Conservation (phyloP, 2,329 filamentous ascomycete species). For the Hortaea sp. region DNA sequence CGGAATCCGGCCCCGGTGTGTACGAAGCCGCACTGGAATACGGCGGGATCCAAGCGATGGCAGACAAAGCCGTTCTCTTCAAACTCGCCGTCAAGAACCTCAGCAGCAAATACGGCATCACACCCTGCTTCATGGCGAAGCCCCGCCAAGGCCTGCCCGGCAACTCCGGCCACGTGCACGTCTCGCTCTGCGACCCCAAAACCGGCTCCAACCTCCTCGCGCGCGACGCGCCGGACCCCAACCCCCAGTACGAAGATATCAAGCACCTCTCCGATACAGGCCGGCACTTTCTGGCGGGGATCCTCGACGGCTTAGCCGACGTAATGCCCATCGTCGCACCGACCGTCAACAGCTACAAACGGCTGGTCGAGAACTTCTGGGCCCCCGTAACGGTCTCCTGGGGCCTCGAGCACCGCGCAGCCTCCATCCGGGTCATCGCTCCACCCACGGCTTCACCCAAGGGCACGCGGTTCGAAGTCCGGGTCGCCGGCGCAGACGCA, state of each 20-base stretch:
- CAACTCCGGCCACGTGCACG: slow-evolving; percentile 92
- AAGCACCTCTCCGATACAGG: slow-evolving; percentile 76
- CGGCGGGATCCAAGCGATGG: slow-evolving; percentile 78
- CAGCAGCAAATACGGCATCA: slow-evolving; percentile 78
- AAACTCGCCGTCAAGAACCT: slow-evolving; percentile 91
- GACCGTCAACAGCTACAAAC: slow-evolving; percentile 96
- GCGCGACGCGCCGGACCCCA: slow-evolving; percentile 59
- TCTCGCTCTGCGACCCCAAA: slow-evolving; percentile 67
- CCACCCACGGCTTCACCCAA: slow-evolving; percentile 77
- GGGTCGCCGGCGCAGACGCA: slow-evolving; percentile 86
- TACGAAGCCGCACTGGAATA: slow-evolving; percentile 94
- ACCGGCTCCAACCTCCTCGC: slow-evolving; percentile 77
- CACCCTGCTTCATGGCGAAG: slow-evolving; percentile 98
- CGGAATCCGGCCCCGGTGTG: slow-evolving; percentile 84
- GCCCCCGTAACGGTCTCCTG: slow-evolving; percentile 95
- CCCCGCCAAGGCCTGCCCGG: slow-evolving; percentile 82
- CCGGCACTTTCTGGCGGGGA: slow-evolving; percentile 82
- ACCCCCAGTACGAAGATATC: slow-evolving; percentile 65
- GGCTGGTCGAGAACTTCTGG: slow-evolving; percentile 98
- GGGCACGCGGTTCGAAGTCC: slow-evolving; percentile 84
- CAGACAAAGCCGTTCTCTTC: slow-evolving; percentile 83
- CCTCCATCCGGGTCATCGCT: slow-evolving; percentile 79
- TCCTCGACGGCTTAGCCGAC: slow-evolving; percentile 81
- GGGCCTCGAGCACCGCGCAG: slow-evolving; percentile 90
- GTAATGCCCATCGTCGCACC: slow-evolving; percentile 93